Evolutionary conservation across 2,329 filamentous ascomycete genomes (phyloP), one percentile per base, ranked within the genome.

Genomic region (Capronia americana): DNA sequence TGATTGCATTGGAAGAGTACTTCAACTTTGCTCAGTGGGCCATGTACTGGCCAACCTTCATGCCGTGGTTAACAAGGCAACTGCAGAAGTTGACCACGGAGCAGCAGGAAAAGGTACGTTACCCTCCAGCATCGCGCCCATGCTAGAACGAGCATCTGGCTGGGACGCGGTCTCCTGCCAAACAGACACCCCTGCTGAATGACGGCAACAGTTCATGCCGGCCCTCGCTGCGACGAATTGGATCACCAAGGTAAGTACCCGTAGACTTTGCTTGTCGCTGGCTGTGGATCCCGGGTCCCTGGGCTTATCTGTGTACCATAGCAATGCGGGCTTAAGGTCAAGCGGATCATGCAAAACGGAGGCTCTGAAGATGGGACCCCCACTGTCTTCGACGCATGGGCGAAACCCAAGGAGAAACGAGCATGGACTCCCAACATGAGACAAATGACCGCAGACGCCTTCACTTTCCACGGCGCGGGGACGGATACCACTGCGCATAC

Each of bases 371-470:
- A 55, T 17, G 41, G 44, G 8, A 58, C 61, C 38, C 57, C 63
- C 58, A 23, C 68, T 76, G 20, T 66, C 70, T 17, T 73, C 74
- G 5, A 59, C 73, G 72, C 77, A 0, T 57, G 57, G 41, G 61
- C 30, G 12, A 58, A 54, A 17, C 63, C 63, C 28, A 60, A 34
- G 10, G 57, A 34, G 48, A 65, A 65, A 28, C 28, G 63, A 11
- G 26, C 7, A 4, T 65, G 32, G 30, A 65, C 38, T 17, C 63
- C 63, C 1, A 38, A 10, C 38, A 26, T 55, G 14, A 38, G n/a
- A 53, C 56, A 60, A 30, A 53, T 69, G 30, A 51, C 67, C 2
- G 65, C 65, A 14, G 69, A 70, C 30, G 67, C 67, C 1, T 63
- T 70, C 24, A 59, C 63, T 0, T 59, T 70, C 28, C 57, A 65